Evolutionary conservation across 2,329 filamentous ascomycete species (phyloP).

Genomic region (Sporothrix protearum): DNA sequence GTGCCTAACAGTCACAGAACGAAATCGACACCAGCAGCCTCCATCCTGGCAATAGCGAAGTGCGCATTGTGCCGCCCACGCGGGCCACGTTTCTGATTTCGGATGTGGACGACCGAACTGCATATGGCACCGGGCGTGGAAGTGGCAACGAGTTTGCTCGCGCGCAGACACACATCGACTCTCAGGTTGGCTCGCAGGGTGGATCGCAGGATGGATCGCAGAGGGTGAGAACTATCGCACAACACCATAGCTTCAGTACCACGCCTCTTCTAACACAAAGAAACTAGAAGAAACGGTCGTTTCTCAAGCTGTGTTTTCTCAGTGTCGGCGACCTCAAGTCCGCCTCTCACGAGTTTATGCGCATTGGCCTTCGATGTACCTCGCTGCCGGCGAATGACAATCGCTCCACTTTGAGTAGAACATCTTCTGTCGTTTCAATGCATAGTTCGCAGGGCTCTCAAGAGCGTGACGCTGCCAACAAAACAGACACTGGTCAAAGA

Average conservation of each 20-base stretch:
- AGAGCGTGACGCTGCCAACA: neutral
- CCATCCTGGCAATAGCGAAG: conserved; percentile 22
- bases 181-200: neutral
- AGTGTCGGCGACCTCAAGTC: conserved; percentile 27
- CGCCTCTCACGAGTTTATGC: conserved; percentile 25
- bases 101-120: neutral
- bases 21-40: conserved; percentile 15
- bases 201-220: conserved; percentile 14
- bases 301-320: conserved; percentile 28
- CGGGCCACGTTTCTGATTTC: conserved; percentile 24
- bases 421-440: neutral
- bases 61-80: conserved; percentile 26
- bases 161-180: neutral
- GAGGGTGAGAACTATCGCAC: neutral
- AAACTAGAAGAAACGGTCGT: conserved; percentile 20
- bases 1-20: conserved; percentile 5
- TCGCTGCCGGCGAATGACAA: conserved; percentile 20
- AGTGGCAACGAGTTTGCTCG: neutral
- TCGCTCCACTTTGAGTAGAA: neutral
- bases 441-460: neutral
- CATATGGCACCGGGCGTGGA: too few species aligned
- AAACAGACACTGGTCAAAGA: neutral
- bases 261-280: neutral
- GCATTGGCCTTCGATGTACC: conserved; percentile 26
- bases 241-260: neutral